phyloP scores from a whole-genome alignment of 768 basidiomycete species.

The Suillus brevipes region DNA sequence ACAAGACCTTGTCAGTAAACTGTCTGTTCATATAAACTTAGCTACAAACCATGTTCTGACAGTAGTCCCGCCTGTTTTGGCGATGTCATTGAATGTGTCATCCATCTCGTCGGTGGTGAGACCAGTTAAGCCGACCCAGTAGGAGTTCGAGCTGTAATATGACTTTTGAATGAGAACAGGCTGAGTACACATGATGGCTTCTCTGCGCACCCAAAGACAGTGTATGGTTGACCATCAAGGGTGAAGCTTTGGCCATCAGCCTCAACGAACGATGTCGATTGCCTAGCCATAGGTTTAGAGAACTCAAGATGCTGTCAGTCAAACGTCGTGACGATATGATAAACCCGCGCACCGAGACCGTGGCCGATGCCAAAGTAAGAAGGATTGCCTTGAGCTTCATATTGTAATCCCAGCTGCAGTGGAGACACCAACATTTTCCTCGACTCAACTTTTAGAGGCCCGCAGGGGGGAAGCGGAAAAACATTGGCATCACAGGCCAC shows the following conservation, averaged over 20 bases:
- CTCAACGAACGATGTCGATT: conserved; percentile 41
- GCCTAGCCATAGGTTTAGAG: conserved; percentile 8
- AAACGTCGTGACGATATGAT: not conserved
- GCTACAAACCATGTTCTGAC: conserved; percentile 51
- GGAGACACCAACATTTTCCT: not conserved
- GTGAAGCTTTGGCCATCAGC: conserved; percentile 53
- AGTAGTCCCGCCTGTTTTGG: conserved; percentile 48
- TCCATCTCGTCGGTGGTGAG: conserved; percentile 51
- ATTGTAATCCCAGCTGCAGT: not conserved
- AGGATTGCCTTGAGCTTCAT: conserved; percentile 14
- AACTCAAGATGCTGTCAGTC: conserved; percentile 7
- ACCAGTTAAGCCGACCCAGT: conserved; percentile 56
- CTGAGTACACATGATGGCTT: not conserved
- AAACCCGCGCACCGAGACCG: conserved; percentile 14
- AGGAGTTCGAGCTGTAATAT: conserved; percentile 47
- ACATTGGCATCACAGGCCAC: not conserved
- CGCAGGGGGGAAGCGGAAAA: not conserved
- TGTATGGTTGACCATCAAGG: conserved; percentile 49
- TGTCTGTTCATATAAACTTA: not conserved
- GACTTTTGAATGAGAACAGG: not conserved
- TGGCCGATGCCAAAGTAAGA: conserved; percentile 11
- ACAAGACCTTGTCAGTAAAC: not conserved
- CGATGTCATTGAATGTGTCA: conserved; percentile 52
- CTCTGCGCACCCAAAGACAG: conserved; percentile 50
- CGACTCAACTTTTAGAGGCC: not conserved